phyloP scores from a whole-genome alignment of 2,329 filamentous ascomycete genomes.

The Pyrenophora graminea region DNA sequence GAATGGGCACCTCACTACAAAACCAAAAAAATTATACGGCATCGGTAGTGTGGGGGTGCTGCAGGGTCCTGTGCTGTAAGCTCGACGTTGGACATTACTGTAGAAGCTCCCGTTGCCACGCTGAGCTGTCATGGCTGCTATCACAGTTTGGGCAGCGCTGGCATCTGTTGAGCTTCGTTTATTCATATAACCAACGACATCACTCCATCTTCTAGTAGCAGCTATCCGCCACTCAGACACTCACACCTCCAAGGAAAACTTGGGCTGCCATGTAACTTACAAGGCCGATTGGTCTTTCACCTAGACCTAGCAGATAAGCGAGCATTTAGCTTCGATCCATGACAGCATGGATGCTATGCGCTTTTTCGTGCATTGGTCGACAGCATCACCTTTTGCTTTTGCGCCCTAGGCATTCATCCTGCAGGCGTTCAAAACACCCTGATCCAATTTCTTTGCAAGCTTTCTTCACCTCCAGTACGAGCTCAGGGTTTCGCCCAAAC shows the following conservation, averaged over 20 bases:
- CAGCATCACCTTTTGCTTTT: neutral
- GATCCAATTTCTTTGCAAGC: too few relatives aligned
- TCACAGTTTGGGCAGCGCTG: too few relatives aligned
- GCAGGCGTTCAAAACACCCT: neutral
- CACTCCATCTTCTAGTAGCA: too few relatives aligned
- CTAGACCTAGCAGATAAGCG: conserved; percentile 9
- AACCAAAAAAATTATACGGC: too few relatives aligned
- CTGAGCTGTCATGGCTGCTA: too few relatives aligned
- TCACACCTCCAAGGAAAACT: too few relatives aligned
- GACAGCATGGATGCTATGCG: conserved; percentile 33
- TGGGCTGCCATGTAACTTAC: too few relatives aligned
- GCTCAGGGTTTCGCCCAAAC: neutral
- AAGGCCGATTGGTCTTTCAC: conserved; percentile 9
- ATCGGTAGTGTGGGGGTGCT: too few relatives aligned
- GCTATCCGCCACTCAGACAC: neutral
- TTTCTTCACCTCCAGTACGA: neutral
- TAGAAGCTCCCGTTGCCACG: too few relatives aligned
- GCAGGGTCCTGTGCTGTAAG: too few relatives aligned
- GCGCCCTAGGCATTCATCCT: neutral
- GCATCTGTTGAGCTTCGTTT: neutral
- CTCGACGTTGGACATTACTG: too few relatives aligned
- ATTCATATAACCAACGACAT: neutral
- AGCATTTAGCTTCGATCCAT: conserved; percentile 29
- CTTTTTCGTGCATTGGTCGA: conserved; percentile 16
- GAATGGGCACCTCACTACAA: too few relatives aligned